phyloP scores from a whole-genome alignment of 129 eudicot genomes.

The Centella asiatica region DNA sequence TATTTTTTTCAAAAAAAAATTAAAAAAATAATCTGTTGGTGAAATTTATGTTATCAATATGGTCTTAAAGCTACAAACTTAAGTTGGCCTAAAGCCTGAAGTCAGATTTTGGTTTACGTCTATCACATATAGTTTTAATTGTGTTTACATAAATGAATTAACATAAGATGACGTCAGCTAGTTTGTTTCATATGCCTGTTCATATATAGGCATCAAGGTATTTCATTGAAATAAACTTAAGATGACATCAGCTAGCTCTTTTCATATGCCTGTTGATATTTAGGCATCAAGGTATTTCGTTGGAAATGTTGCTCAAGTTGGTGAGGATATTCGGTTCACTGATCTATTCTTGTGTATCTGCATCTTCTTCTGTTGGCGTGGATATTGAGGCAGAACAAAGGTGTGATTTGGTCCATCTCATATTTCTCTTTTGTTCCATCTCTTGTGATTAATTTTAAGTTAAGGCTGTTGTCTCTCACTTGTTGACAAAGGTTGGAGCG shows the following conservation, averaged over 20 bases:
- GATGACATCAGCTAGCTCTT: neutral
- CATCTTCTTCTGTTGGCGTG: conserved; percentile 82
- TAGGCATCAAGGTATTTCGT: conserved; percentile 70
- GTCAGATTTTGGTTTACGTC: no score
- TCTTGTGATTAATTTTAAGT: neutral
- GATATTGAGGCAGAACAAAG: conserved; percentile 98
- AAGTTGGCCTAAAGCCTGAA: no score
- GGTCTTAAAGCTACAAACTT: no score
- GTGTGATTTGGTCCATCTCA: conserved; percentile 21
- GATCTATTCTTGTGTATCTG: conserved; percentile 75
- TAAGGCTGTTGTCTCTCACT: conserved; percentile 7
- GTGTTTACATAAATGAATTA: no score
- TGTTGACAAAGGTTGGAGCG: conserved; percentile 62
- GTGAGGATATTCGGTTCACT: conserved; percentile 83
- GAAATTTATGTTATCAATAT: no score
- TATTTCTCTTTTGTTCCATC: neutral
- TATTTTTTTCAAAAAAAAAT: no score
- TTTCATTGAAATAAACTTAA: neutral
- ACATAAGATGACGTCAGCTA: no score
- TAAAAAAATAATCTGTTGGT: no score
- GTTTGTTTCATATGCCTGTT: no score
- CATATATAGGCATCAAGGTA: no score
- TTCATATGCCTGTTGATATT: conserved; percentile 7
- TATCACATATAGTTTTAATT: no score
- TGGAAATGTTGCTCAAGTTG: conserved; percentile 77